Evolutionary conservation across 768 basidiomycete species (phyloP), one percentile per base, ranked within the genome.

Genomic region (Auriculariales sp.): DNA sequence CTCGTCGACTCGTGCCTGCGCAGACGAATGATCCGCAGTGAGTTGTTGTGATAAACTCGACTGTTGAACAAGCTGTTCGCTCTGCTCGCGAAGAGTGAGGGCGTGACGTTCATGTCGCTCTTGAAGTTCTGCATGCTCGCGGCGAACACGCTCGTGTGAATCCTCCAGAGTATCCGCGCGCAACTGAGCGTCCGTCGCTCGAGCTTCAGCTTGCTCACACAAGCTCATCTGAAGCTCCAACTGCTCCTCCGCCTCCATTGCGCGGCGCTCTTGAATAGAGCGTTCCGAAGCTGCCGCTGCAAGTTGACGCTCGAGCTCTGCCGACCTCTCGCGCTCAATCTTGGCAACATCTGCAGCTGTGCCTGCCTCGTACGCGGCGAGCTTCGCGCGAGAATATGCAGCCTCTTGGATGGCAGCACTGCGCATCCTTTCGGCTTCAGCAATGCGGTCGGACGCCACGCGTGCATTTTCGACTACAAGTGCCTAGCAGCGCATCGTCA

Each of bases 301-400:
- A 29, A 91, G 63, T 53, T 82, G 79, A 24, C 71, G 71, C 61
- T 94, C 92, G 31, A 94, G 73, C 32, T 86, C 81, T 15, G 70
- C 59, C 17, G 81, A 64, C 31, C 91, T 86, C 46, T 90, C 84
- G 10, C 80, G 78, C 55, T 95, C 92, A 4, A 93, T 60, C 27
- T 79, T 79, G 28, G 70, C 66, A 2, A 79, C 59, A 29, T 94
- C 92, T 4, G 66, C 59, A 9, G 81, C 74, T 15, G 78, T 75
- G 36, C 75, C 71, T 1, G 75, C 66, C 61, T 98, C 95, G 47
- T 89, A 66, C 0, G 94, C 91, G 2, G 80, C 75, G n/a, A 94
- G 69, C 66, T 98, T 97, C 44, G 93, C 88, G 46, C 93, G 88
- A 62, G 92, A 95, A 67, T 85, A 97, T 1, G 92, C 89, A 2